These are phyloP conservation scores for Pseudognaphalium luteoalbum DNA, from an alignment of 129 eudicot genomes.

Conservation along the genomic window DNA sequence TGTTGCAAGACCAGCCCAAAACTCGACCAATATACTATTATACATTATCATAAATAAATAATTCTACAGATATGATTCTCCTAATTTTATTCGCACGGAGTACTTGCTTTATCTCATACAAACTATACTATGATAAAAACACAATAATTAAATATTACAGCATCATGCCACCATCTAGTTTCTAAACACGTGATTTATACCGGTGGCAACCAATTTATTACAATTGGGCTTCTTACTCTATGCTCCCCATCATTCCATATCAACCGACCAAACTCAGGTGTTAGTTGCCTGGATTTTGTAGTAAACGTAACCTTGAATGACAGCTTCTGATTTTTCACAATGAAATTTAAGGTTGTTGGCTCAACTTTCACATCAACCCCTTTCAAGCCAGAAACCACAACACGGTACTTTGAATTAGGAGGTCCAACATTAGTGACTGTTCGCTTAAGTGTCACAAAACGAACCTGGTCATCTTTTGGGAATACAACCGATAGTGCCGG, in stretches of 20 bases:
- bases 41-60: too few relatives aligned
- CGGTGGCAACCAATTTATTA: conserved; percentile 50
- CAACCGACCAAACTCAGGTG: conserved; percentile 55
- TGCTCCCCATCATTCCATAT: conserved; percentile 67
- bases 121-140: too few relatives aligned
- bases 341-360: conserved; percentile 49
- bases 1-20: not conserved
- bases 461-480: conserved; percentile 25
- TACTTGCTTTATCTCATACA: not conserved
- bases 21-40: not conserved
- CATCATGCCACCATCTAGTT: not conserved
- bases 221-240: conserved; percentile 63
- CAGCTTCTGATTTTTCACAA: conserved; percentile 41
- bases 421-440: conserved; percentile 68
- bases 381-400: conserved; percentile 46
- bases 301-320: conserved; percentile 53
- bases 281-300: conserved; percentile 30
- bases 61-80: not conserved
- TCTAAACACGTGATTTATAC: conserved; percentile 11
- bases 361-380: conserved; percentile 61
- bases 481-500: conserved; percentile 66
- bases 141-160: too few relatives aligned
- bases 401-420: conserved; percentile 51
- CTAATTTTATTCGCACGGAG: not conserved
- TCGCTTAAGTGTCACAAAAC: conserved; percentile 38